These are phyloP conservation scores for Canariomyces notabilis DNA, from an alignment of 2,329 filamentous ascomycete species.

Conservation along the genomic window DNA sequence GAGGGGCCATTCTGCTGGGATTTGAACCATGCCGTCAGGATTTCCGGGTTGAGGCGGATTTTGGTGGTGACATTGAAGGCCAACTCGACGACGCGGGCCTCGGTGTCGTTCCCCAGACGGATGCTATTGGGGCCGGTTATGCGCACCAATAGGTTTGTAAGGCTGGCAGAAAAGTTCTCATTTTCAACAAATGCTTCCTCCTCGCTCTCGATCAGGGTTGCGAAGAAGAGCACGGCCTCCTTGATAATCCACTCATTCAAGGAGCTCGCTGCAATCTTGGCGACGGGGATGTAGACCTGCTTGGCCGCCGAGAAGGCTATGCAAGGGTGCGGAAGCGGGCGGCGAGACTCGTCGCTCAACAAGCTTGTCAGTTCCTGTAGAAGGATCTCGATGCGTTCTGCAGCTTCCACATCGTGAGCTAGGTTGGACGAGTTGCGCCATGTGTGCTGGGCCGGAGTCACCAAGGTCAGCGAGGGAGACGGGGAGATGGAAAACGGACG, in stretches of 20 bases:
- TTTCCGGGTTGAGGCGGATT: constrained; percentile 81
- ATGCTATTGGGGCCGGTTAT: constrained; percentile 71
- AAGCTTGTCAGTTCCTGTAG: constrained; percentile 64
- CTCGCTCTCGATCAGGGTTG: constrained; percentile 89
- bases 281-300: constrained; percentile 84
- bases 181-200: constrained; percentile 93
- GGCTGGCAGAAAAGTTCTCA: constrained; percentile 73
- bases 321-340: constrained; percentile 85
- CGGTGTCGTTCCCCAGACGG: constrained; percentile 71
- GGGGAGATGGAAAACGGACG: not conserved
- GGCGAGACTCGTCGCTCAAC: constrained; percentile 82
- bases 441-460: constrained; percentile 39
- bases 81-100: constrained; percentile 84
- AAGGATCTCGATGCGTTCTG: constrained; percentile 57
- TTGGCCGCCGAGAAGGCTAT: constrained; percentile 80
- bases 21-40: constrained; percentile 89
- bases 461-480: constrained; percentile 6
- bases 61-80: constrained; percentile 96
- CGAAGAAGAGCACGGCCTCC: constrained; percentile 81
- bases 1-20: constrained; percentile 38
- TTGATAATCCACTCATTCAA: constrained; percentile 82
- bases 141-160: constrained; percentile 80
- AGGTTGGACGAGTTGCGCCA: constrained; percentile 60
- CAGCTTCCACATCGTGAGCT: constrained; percentile 54
- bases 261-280: constrained; percentile 80